Conservation (phyloP, 495 filamentous ascomycete genomes). For the Neurospora sp. region DNA sequence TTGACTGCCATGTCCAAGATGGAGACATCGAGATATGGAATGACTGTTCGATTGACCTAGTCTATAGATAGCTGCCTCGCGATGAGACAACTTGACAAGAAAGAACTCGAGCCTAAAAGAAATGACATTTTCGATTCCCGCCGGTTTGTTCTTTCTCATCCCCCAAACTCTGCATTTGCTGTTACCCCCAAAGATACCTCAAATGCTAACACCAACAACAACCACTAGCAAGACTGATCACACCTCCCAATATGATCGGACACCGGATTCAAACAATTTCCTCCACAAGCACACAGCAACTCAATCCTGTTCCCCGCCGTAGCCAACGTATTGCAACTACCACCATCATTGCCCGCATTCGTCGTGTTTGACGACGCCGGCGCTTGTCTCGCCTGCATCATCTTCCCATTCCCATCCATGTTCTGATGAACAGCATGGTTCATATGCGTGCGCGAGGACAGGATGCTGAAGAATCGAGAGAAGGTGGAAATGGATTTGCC, state of each 20-base stretch:
- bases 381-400: background rate
- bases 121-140: background rate
- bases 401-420: background rate
- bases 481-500: background rate
- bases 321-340: conserved; percentile 2
- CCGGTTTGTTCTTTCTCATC: background rate
- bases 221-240: conserved; percentile 15
- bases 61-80: background rate
- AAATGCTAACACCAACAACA: background rate
- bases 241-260: conserved; percentile 22
- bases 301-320: conserved; percentile 20
- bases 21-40: no score
- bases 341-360: conserved; percentile 1
- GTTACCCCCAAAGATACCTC: background rate
- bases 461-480: background rate
- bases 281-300: conserved; percentile 30
- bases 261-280: conserved; percentile 27
- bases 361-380: background rate
- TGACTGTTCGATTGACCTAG: background rate
- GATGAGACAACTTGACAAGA: background rate
- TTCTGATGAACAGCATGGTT: background rate
- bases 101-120: background rate
- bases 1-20: no score
- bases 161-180: background rate
- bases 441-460: background rate